Percentiles rank a stretch among this genome's conserved stretches.
Evolutionary conservation across 139 green algal species (phyloP).

Genomic region (Diplosphaera chodatii): DNA sequence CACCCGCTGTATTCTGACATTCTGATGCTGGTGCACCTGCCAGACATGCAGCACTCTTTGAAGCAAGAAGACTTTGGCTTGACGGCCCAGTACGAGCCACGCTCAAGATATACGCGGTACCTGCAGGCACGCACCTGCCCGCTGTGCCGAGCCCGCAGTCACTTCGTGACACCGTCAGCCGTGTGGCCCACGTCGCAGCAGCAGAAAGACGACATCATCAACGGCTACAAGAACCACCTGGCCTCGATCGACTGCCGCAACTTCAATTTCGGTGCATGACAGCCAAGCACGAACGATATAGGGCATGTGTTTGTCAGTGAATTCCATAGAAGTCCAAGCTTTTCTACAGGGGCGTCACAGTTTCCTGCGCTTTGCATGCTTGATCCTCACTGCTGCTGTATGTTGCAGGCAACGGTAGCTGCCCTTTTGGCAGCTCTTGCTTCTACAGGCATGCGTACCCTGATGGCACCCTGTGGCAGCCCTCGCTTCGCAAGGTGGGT

Average conservation of each 20-base stretch:
- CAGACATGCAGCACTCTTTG: too few relatives aligned
- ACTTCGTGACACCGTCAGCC: slow-evolving; percentile 63
- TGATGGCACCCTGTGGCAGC: slow-evolving; percentile 38
- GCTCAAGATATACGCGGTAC: too few relatives aligned
- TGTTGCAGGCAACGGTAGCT: slow-evolving; percentile 33
- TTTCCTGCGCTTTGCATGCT: neutral
- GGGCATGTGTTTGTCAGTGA: too few relatives aligned
- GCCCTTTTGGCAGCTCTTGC: slow-evolving; percentile 76
- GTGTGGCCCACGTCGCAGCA: slow-evolving; percentile 51
- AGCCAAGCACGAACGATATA: neutral
- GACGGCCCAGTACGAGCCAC: too few relatives aligned
- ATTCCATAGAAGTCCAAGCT: neutral
- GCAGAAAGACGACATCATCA: slow-evolving; percentile 54
- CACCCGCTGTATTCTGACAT: too few relatives aligned
- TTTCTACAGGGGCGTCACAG: too few relatives aligned
- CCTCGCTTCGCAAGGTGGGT: neutral
- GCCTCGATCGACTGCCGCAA: slow-evolving; percentile 46
- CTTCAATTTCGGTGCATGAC: slow-evolving; percentile 36
- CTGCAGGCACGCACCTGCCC: slow-evolving; percentile 55
- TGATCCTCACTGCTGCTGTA: neutral
- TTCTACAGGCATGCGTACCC: slow-evolving; percentile 71
- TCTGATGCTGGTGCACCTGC: too few relatives aligned
- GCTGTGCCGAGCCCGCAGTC: slow-evolving; percentile 53
- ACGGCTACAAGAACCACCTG: slow-evolving; percentile 50
- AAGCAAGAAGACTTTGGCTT: too few relatives aligned